phyloP scores from a whole-genome alignment of 192 early-diverging fungal species.

The Backusella tarrabulga region DNA sequence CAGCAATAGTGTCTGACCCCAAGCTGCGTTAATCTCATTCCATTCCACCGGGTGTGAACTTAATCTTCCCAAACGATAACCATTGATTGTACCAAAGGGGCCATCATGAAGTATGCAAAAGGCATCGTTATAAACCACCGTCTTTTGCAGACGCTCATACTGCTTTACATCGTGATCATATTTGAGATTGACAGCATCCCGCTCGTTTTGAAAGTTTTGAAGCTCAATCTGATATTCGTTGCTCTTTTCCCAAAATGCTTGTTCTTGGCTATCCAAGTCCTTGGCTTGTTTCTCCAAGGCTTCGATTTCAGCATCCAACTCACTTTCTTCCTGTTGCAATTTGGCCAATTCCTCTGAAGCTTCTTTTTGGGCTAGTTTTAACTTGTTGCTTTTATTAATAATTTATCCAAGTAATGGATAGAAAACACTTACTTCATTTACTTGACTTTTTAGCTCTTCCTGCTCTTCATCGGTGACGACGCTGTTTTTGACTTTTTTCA shows the following conservation, averaged over 20 bases:
- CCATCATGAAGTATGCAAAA: conserved; percentile 88
- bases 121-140: conserved; percentile 94
- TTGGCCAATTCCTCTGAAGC: conserved; percentile 51
- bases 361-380: conserved; percentile 39
- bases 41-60: conserved; percentile 81
- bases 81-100: conserved; percentile 92
- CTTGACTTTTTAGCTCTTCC: conserved; percentile 51
- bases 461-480: conserved; percentile 48
- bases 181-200: conserved; percentile 75
- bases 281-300: conserved; percentile 53
- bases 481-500: conserved; percentile 57
- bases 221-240: conserved; percentile 70
- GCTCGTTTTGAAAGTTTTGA: conserved; percentile 67
- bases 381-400: neutral
- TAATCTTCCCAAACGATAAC: conserved; percentile 83
- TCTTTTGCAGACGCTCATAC: conserved; percentile 83
- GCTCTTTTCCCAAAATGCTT: conserved; percentile 69
- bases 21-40: conserved; percentile 95
- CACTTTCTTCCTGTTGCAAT: conserved; percentile 24
- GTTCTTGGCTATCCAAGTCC: conserved; percentile 57
- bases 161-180: conserved; percentile 75
- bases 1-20: conserved; percentile 87
- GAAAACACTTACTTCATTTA: conserved; percentile 41
- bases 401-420: neutral
- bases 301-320: conserved; percentile 36